A percentile compares a stretch with the other conserved stretches of the same genome.
These are phyloP conservation scores for Salix exigua DNA, from an alignment of 345 rosid species.

Conservation along the genomic window DNA sequence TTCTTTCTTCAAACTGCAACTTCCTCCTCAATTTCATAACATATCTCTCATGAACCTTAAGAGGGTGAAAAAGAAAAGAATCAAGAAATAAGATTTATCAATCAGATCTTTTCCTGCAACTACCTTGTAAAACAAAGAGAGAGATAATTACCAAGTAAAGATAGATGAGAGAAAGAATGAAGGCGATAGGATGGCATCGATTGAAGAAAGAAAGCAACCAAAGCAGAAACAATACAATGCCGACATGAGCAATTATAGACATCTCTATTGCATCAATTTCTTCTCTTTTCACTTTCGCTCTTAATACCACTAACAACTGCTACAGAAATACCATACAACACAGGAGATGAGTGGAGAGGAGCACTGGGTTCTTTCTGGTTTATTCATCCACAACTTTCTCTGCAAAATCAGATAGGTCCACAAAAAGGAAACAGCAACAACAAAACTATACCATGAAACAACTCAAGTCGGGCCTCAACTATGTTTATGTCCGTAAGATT, in stretches of 20 bases:
- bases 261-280: slow-evolving; percentile 43
- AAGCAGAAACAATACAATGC: slow-evolving; percentile 53
- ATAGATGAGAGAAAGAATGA: slow-evolving; percentile 56
- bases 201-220: slow-evolving; percentile 62
- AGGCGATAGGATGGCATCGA: slow-evolving; percentile 49
- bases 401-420: too few relatives aligned
- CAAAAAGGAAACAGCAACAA: too few relatives aligned
- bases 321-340: too few relatives aligned
- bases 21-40: slow-evolving; percentile 54
- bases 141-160: slow-evolving; percentile 56
- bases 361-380: too few relatives aligned
- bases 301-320: too few relatives aligned
- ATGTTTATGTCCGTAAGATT: too few relatives aligned
- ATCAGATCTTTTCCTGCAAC: too few relatives aligned
- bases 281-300: not conserved
- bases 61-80: not conserved
- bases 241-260: slow-evolving; percentile 69
- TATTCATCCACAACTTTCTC: too few relatives aligned
- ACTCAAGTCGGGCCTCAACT: too few relatives aligned
- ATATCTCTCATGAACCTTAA: slow-evolving; percentile 69
- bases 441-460: too few relatives aligned
- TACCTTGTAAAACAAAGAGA: too few relatives aligned
- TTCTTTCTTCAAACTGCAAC: slow-evolving; percentile 61
- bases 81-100: not conserved
- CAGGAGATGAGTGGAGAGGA: too few relatives aligned